Conservation (phyloP, 2,329 filamentous ascomycete genomes). For the Xylaria polymorpha region DNA sequence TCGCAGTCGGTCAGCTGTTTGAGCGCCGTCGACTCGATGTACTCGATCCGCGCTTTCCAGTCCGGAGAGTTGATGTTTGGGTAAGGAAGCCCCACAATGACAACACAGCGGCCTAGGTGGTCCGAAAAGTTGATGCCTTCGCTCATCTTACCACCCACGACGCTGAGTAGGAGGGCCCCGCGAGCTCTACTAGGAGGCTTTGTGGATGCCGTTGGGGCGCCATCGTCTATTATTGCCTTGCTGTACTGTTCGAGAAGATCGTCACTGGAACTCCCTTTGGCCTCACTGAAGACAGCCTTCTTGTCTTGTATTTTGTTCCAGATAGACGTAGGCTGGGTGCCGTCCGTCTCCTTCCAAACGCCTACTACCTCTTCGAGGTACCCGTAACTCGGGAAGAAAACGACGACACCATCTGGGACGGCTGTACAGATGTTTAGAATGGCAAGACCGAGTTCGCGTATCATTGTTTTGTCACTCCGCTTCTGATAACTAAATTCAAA, state of each 20-base stretch:
- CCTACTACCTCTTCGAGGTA: slow-evolving; percentile 82
- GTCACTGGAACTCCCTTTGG: slow-evolving; percentile 69
- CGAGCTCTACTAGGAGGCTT: slow-evolving; percentile 40
- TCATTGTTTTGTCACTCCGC: slow-evolving; percentile 75
- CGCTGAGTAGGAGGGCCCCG: slow-evolving; percentile 86
- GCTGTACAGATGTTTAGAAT: slow-evolving; percentile 77
- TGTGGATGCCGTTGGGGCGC: slow-evolving; percentile 41
- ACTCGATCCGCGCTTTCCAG: slow-evolving; percentile 92
- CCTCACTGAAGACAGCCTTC: slow-evolving; percentile 73
- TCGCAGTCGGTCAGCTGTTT: slow-evolving; percentile 51
- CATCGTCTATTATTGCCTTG: slow-evolving; percentile 68
- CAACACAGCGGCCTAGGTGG: slow-evolving; percentile 84
- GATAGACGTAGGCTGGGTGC: slow-evolving; percentile 54
- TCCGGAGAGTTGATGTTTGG: slow-evolving; percentile 90
- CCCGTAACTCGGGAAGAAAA: slow-evolving; percentile 95
- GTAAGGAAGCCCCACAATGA: slow-evolving; percentile 93
- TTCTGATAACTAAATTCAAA: slow-evolving; percentile 92
- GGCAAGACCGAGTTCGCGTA: slow-evolving; percentile 78
- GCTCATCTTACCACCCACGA: slow-evolving; percentile 93
- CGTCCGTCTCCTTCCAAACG: slow-evolving; percentile 66
- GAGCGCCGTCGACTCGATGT: slow-evolving; percentile 74
- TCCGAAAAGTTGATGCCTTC: slow-evolving; percentile 99
- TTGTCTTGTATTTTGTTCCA: slow-evolving; percentile 69
- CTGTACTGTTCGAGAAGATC: slow-evolving; percentile 80
- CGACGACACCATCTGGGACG: slow-evolving; percentile 89